phyloP scores from a whole-genome alignment of 2,329 filamentous ascomycete species.

The Neopestalotiopsis sp. region DNA sequence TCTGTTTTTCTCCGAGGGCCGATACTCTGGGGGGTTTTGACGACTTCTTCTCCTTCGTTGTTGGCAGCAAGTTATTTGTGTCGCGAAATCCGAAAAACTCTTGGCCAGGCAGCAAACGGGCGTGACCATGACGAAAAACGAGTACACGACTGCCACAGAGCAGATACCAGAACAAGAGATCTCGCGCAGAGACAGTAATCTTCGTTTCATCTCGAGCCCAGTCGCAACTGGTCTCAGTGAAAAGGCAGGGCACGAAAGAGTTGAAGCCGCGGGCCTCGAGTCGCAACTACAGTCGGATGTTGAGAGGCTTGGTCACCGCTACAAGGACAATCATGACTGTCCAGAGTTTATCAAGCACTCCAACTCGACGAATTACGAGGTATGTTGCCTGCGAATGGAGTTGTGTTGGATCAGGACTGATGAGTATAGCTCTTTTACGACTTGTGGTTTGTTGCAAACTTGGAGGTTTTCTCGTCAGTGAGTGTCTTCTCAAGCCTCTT shows the following conservation, averaged over 20 bases:
- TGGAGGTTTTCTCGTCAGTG: constrained; percentile 62
- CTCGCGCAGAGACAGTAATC: constrained; percentile 6
- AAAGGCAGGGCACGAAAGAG: not conserved
- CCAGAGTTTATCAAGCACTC: constrained; percentile 15
- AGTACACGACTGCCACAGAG: not conserved
- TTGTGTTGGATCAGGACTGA: not conserved
- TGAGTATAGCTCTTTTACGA: constrained; percentile 56
- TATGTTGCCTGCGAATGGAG: not conserved
- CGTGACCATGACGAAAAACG: not conserved
- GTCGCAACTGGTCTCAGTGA: not conserved
- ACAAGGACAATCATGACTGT: constrained; percentile 13
- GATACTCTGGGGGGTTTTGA: too few species aligned
- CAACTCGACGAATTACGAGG: constrained; percentile 16
- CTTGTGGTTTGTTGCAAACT: constrained; percentile 66
- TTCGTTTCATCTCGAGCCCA: constrained; percentile 8
- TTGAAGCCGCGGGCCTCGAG: not conserved
- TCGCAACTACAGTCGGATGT: constrained; percentile 4
- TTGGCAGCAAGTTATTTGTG: too few species aligned
- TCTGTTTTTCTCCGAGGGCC: too few species aligned
- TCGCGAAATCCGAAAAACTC: not conserved
- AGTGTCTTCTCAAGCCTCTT: constrained; percentile 22
- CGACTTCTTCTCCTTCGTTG: too few species aligned
- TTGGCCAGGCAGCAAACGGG: not conserved
- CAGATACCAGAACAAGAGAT: not conserved
- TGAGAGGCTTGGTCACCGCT: constrained; percentile 9